Evolutionary conservation across 2,329 filamentous ascomycete genomes (phyloP), one percentile per base, ranked within the genome.

Genomic region (Botrytis squamosa): DNA sequence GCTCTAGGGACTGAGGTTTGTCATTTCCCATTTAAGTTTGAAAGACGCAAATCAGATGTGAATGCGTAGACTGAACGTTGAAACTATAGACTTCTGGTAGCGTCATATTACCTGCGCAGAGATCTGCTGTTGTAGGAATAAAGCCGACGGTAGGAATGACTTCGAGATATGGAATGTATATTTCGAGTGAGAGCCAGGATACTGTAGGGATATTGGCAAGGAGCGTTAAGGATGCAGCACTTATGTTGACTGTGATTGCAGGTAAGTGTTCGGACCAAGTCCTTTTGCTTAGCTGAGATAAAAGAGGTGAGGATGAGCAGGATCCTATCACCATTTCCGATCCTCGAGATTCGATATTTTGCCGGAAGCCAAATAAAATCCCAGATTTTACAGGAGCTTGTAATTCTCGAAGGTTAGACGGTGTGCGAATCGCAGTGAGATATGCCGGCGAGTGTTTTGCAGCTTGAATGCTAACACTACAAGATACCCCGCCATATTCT

Each of bases 131-230:
- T 2, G 90, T 91, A 0, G 90, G 89, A 1, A 89, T 93, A 79
- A 91, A 90, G 79, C 89, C 90, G 2, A 90, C 89, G 0, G 88
- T 91, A 1, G 90, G 90, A 0, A 82, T 92, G 4, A 91, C 87
- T 0, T 89, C 88, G 2, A 83, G 88, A 18, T 82, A 86, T 73
- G 84, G 91, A 5, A 89, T 92, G 3, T 86, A 93, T 16, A 90
- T 91, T 1, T 88, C 92, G 4, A 87, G 85, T 2, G 81, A 85
- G 36, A 86, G 88, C 76, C 88, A 91, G 77, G 91, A 93, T 77
- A 90, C 87, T 0, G 84, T 92, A 0, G 91, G 91, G 0, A 44
- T 64, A 20, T 40, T 74, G 44, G 64, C 62, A 18, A 67, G 49
- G 42, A 91, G 87, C 0, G 87, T 93, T 2, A 85, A 85, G n/a